Conservation (phyloP, 2,329 filamentous ascomycete genomes). For the Neobulgaria alba region DNA sequence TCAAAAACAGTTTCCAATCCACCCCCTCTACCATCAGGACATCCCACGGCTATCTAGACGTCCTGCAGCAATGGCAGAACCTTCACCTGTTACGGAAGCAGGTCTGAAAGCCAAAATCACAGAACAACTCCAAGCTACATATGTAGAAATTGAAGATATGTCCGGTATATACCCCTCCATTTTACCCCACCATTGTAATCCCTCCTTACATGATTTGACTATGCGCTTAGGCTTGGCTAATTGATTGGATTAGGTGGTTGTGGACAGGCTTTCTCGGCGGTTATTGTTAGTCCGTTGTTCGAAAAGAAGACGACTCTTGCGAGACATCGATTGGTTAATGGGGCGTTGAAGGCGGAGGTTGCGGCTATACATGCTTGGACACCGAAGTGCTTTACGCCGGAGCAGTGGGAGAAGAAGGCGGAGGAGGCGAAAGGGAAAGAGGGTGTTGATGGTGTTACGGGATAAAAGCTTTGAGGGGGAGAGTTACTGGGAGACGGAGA, state of each 20-base stretch:
- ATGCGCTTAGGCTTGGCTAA: too few species aligned
- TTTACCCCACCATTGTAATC: conserved; percentile 15
- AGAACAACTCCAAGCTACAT: conserved; percentile 60
- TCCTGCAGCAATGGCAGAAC: neutral
- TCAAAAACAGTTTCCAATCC: conserved; percentile 13
- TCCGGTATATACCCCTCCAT: conserved; percentile 57
- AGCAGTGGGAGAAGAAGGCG: conserved; percentile 60
- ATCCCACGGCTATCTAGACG: too few species aligned
- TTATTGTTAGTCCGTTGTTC: conserved; percentile 55
- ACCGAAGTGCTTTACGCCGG: conserved; percentile 64
- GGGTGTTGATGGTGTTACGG: conserved; percentile 26
- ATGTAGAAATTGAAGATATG: conserved; percentile 86
- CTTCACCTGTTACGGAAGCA: conserved; percentile 57
- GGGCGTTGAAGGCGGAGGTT: conserved; percentile 59
- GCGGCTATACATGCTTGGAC: conserved; percentile 71
- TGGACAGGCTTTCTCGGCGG: conserved; percentile 61
- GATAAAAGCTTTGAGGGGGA: conserved; percentile 23
- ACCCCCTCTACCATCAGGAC: neutral
- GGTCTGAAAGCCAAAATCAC: conserved; percentile 60
- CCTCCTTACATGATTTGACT: too few species aligned
- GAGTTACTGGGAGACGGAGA: too few species aligned
- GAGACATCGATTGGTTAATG: conserved; percentile 61
- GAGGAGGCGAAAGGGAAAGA: conserved; percentile 25
- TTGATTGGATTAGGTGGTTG: conserved; percentile 46
- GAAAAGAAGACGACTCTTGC: conserved; percentile 54